Evolutionary conservation across 2,329 filamentous ascomycete species (phyloP).

Genomic region (Aspergillus sp.): DNA sequence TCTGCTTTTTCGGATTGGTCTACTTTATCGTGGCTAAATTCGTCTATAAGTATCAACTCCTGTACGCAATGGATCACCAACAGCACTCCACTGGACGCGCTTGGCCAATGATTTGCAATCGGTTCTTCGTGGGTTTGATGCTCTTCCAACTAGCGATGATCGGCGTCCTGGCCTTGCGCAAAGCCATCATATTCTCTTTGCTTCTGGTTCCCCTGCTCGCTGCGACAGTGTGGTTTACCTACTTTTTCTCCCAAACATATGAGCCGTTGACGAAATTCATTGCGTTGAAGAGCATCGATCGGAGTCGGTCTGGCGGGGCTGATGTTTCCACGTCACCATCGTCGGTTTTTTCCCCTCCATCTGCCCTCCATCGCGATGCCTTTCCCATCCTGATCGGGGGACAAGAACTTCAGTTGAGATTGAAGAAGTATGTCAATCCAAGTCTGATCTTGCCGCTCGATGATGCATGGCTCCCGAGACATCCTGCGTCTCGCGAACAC

Average conservation of each 20-base stretch:
- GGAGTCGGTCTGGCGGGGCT: slow-evolving; percentile 48
- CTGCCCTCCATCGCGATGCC: slow-evolving; percentile 39
- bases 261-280: slow-evolving; percentile 90
- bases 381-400: slow-evolving; percentile 37
- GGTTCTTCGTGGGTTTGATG: slow-evolving; percentile 77
- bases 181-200: slow-evolving; percentile 67
- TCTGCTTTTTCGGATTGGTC: slow-evolving; percentile 71
- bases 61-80: slow-evolving; percentile 97
- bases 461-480: slow-evolving; percentile 40
- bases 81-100: slow-evolving; percentile 67
- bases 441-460: slow-evolving; percentile 41
- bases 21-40: slow-evolving; percentile 48
- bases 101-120: slow-evolving; percentile 95
- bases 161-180: slow-evolving; percentile 71
- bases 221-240: slow-evolving; percentile 83
- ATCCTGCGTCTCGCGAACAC: slow-evolving; percentile 9
- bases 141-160: slow-evolving; percentile 91
- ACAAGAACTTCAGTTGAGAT: slow-evolving; percentile 32
- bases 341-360: slow-evolving; percentile 35
- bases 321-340: slow-evolving; percentile 33
- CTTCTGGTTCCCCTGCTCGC: slow-evolving; percentile 72
- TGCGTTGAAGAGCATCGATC: slow-evolving; percentile 76
- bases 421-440: slow-evolving; percentile 45
- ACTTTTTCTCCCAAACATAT: slow-evolving; percentile 75
- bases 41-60: slow-evolving; percentile 70